Evolutionary conservation across 371 early-diverging fungal species (phyloP).

Genomic region (Haplosporangium sp.): DNA sequence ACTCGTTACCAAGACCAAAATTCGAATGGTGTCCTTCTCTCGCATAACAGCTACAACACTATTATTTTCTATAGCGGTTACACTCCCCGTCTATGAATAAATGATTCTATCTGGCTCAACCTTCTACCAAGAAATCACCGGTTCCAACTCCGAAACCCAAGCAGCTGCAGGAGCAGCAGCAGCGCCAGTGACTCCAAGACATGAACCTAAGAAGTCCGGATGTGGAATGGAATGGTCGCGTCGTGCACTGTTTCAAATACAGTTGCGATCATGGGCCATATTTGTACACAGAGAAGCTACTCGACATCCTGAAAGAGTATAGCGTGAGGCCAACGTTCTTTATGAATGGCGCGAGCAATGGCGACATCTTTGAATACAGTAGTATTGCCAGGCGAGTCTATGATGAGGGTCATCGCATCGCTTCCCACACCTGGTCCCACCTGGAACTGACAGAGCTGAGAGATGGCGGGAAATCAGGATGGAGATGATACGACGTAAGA

Average conservation of each 20-base stretch:
- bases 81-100: no score
- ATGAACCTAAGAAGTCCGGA: constrained; percentile 13
- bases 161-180: not conserved
- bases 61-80: no score
- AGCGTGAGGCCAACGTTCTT: constrained; percentile 76
- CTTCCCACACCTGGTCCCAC: constrained; percentile 65
- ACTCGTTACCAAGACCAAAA: no score
- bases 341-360: constrained; percentile 64
- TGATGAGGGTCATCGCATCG: constrained; percentile 63
- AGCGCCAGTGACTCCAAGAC: no score
- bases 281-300: constrained; percentile 57
- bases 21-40: no score
- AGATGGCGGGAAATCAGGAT: constrained; percentile 41
- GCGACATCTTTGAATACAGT: constrained; percentile 42
- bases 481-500: constrained; percentile 29
- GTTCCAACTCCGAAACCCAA: no score
- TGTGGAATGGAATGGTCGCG: not conserved
- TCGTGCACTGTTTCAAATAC: constrained; percentile 13
- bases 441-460: constrained; percentile 56
- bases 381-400: constrained; percentile 58
- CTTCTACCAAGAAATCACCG: no score
- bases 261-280: constrained; percentile 62
- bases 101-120: no score
- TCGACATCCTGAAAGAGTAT: constrained; percentile 59
- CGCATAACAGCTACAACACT: no score